A percentile compares a stretch with the other conserved stretches of the same genome.
These are phyloP conservation scores for Chlamydomonas sphaeroides DNA, from an alignment of 139 green algal species.

Conservation along the genomic window DNA sequence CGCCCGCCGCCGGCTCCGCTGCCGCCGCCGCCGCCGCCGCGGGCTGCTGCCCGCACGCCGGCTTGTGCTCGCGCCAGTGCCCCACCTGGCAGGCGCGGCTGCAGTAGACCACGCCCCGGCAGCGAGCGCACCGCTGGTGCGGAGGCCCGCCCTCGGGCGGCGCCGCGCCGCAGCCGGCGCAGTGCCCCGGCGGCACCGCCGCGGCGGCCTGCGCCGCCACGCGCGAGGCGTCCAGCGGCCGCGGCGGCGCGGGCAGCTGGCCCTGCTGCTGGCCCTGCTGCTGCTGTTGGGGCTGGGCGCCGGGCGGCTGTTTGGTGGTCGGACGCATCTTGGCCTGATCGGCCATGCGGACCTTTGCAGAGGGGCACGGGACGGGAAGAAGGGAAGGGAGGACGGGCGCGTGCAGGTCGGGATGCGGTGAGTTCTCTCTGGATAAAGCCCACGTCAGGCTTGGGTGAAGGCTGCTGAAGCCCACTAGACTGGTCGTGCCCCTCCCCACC, in stretches of 20 bases:
- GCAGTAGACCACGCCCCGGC: slow-evolving; percentile 14
- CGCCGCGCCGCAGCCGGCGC: slow-evolving; percentile 1
- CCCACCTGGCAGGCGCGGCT: slow-evolving; percentile 30
- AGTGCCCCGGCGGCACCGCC: neutral
- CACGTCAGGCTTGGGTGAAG: no score
- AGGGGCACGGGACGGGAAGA: no score
- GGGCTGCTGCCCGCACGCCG: neutral
- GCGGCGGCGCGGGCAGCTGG: neutral
- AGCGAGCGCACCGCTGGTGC: slow-evolving; percentile 6
- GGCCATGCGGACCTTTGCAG: no score
- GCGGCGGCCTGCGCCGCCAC: no score
- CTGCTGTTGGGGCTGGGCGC: neutral
- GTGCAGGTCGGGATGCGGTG: no score
- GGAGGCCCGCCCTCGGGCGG: neutral
- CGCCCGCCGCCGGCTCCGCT: neutral
- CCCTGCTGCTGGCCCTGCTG: neutral
- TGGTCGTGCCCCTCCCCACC: no score
- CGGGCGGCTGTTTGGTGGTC: neutral
- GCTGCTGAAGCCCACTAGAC: no score
- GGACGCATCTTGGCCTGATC: slow-evolving; percentile 40
- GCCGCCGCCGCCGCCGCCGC: neutral
- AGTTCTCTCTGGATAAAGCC: no score
- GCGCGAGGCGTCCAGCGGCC: no score
- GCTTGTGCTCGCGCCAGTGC: slow-evolving; percentile 26
- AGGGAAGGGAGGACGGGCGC: no score